Conservation (phyloP, 164 flowering plant genomes). For the Akebia trifoliata region DNA sequence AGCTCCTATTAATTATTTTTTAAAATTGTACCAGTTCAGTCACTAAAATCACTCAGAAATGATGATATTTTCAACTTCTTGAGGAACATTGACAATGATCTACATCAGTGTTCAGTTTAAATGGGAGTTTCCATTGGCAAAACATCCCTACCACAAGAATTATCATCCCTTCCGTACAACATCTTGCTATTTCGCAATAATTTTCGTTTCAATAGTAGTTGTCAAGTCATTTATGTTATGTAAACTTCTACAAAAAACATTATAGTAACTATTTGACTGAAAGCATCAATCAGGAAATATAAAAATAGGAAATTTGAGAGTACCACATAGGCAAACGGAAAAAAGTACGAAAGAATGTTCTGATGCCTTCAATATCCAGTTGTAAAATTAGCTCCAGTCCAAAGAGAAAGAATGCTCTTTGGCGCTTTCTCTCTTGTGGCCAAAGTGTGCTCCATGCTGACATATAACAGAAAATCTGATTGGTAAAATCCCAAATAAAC, state of each 20-base stretch:
- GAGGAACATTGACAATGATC: too few relatives aligned
- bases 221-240: neutral
- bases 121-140: too few relatives aligned
- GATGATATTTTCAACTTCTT: too few relatives aligned
- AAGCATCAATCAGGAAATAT: neutral
- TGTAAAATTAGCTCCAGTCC: conserved; percentile 89
- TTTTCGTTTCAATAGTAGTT: neutral
- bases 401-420: conserved; percentile 91
- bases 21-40: too few relatives aligned
- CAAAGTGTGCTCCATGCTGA: conserved; percentile 96
- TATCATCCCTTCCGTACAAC: neutral
- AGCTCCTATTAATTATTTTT: too few relatives aligned
- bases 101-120: too few relatives aligned
- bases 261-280: neutral
- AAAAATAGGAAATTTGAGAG: neutral
- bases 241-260: neutral
- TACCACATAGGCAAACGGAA: conserved; percentile 89
- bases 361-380: conserved; percentile 81
- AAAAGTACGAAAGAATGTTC: conserved; percentile 82
- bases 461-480: neutral
- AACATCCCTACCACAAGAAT: too few relatives aligned
- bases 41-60: too few relatives aligned
- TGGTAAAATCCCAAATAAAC: neutral
- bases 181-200: neutral
- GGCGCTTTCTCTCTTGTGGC: conserved; percentile 96